Conservation (phyloP, 768 basidiomycete genomes). For the Pleurotus platypus region DNA sequence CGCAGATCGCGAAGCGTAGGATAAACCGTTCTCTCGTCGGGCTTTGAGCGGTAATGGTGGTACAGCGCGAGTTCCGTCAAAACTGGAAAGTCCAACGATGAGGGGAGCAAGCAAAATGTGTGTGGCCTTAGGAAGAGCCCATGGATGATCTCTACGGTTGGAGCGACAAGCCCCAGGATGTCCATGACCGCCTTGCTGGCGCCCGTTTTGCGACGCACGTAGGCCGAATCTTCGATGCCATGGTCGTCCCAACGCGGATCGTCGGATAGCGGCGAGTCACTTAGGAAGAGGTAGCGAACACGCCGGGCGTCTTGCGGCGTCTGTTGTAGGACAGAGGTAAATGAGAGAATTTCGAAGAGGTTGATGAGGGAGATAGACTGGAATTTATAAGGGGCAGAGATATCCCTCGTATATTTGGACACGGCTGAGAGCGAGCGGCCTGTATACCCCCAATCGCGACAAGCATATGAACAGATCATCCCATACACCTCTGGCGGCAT, state of each 20-base stretch:
- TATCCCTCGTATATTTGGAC: constrained; percentile 23
- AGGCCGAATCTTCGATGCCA: background rate
- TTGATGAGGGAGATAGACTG: constrained; percentile 27
- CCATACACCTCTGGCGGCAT: constrained; percentile 25
- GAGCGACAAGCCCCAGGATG: background rate
- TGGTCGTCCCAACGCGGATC: background rate
- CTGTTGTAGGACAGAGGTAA: constrained; percentile 18
- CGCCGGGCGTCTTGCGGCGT: background rate
- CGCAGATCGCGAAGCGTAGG: background rate
- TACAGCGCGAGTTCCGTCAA: background rate
- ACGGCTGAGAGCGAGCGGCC: constrained; percentile 32
- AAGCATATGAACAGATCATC: constrained; percentile 28
- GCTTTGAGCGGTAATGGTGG: constrained; percentile 4
- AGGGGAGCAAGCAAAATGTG: constrained; percentile 1
- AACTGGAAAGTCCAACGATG: background rate
- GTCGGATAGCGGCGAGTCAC: background rate
- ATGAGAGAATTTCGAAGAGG: constrained; percentile 20
- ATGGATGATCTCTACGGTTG: background rate
- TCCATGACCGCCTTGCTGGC: constrained; percentile 1
- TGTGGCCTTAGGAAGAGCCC: constrained; percentile 1
- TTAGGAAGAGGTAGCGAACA: background rate
- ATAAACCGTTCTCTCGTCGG: background rate
- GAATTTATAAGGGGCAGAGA: constrained; percentile 22
- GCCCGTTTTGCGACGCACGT: background rate
- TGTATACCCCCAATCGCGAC: constrained; percentile 30